These are phyloP conservation scores for Capronia epimyces DNA, from an alignment of 2,329 filamentous ascomycete species.

Conservation along the genomic window DNA sequence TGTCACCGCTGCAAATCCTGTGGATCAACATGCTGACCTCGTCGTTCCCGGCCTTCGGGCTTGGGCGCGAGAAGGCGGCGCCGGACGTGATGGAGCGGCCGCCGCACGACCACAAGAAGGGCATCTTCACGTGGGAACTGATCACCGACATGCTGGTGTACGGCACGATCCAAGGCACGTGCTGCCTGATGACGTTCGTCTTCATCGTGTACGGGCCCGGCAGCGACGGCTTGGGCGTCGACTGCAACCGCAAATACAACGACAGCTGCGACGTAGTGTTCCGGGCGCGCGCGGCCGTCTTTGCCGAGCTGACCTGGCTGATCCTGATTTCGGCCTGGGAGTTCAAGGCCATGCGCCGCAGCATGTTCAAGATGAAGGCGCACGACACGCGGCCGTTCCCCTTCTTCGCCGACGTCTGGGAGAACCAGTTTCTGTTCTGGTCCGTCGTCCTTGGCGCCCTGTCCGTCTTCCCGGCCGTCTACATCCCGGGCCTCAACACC, in stretches of 20 bases:
- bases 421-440: constrained; percentile 66
- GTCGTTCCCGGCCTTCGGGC: constrained; percentile 54
- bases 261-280: constrained; percentile 52
- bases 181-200: constrained; percentile 47
- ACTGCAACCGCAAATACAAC: constrained; percentile 51
- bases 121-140: constrained; percentile 50
- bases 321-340: constrained; percentile 74
- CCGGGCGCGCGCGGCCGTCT: constrained; percentile 66
- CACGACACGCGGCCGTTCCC: constrained; percentile 48
- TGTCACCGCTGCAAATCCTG: constrained; percentile 55
- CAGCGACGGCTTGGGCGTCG: constrained; percentile 47
- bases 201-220: constrained; percentile 48
- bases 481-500: constrained; percentile 61
- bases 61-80: constrained; percentile 53
- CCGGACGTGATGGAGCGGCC: constrained; percentile 52
- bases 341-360: constrained; percentile 67
- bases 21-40: constrained; percentile 62
- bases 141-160: constrained; percentile 52
- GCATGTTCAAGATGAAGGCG: constrained; percentile 61
- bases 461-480: constrained; percentile 55
- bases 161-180: constrained; percentile 48
- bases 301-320: constrained; percentile 68
- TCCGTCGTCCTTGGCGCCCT: constrained; percentile 54
- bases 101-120: constrained; percentile 48
- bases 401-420: constrained; percentile 61